Base-by-base conservation (phyloP, 2,329 filamentous ascomycete genomes). In the Colletotrichum phormii region DNA sequence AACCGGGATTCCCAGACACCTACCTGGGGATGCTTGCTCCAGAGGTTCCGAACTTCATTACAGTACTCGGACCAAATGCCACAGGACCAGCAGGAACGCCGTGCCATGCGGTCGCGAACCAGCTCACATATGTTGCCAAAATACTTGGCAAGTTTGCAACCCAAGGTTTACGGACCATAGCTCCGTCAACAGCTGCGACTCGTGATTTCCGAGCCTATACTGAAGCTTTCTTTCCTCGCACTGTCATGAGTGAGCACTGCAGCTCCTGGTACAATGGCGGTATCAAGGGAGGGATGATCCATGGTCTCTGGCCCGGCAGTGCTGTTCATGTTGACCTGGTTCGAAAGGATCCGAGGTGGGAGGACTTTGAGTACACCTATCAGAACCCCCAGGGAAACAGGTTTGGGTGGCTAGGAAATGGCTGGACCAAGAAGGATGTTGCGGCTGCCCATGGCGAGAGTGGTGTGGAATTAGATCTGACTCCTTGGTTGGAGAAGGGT, bases 241-340 rank as follows among this genome's bases (percentile, higher is more conserved):
- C 88, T 0, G 88, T 90, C 1, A 80, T 91, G 67, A 85, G 86
- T 0, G 89, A 91, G 64, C 18, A 49, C 42, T 94, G 92, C 79
- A 90, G 88, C 51, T 92, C 89, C 0, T 94, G 93, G 93, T 93
- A 92, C 73, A 94, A 94, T 71, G 90, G 92, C 12, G 90, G 90
- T 0, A 82, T 82, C 7, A 88, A 91, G 0, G 92, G 91, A 0
- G 88, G 85, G 0, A 83, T 91, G 3, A 90, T 94, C 24, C 90
- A 93, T 73, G 92, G 91, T 0, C 78, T 93, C 6, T 95, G 92
- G 89, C 93, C 92, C 0, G 92, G 92, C 0, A 92, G 90, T 75
- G 91, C 91, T 1, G 84, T 87, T 0, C 91, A 92, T 75, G 82
- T 90, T 33, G 91, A 90, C 2, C 85, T 89, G 18, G 84, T 92